Base-by-base conservation (phyloP, 257 asterid genomes). In the Plantago elongata region DNA sequence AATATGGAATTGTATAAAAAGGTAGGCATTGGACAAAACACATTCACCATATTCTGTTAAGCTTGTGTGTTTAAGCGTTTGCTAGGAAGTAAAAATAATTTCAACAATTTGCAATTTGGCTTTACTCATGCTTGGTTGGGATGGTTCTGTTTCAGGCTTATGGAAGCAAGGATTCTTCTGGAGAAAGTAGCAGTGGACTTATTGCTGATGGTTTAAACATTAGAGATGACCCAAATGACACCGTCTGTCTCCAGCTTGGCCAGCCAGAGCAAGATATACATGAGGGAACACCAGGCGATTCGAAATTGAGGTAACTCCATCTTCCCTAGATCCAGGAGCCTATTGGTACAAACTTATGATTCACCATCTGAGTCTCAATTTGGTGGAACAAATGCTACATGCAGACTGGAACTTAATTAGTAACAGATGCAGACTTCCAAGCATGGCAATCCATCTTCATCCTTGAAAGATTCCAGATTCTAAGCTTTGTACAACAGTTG, bases 161-260 rank as follows among this genome's bases (percentile, higher is more conserved):
- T 57, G 83, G 90, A 63, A 69, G 69, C 46, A 76, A 65, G 67
- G 82, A 76, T 30, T 75, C 71, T 64, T 72, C 72, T 57, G 79
- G 78, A 73, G 71, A 68, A 62, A 75, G 67, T 64, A 78, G 75
- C 50, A 77, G 57, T 55, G 68, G 72, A 38, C 73, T 71, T 38
- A 70, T 45, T 63, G 61, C 76, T 8, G 78, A 74, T 64, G 57
- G 76, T 51, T 62, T 69, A 70, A 66, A 79, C 77, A 73, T 71
- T 44, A 68, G 80, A 57, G 89, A 84, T 22, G 81, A 78, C 68
- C 78, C 79, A n/a, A 69, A 77, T 64, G 84, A 65, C 47, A 73
- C 79, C 51, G 78, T 81, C 30, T 77, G 77, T 75, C 92, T 86
- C 72, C 92, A 86, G 81, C 95, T 86, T 76, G 77, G 83, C 83